A percentile compares a stretch with the other conserved stretches of the same genome.
These are phyloP conservation scores for Endocalyx cinctus DNA, from an alignment of 2,329 filamentous ascomycete genomes.

Conservation along the genomic window DNA sequence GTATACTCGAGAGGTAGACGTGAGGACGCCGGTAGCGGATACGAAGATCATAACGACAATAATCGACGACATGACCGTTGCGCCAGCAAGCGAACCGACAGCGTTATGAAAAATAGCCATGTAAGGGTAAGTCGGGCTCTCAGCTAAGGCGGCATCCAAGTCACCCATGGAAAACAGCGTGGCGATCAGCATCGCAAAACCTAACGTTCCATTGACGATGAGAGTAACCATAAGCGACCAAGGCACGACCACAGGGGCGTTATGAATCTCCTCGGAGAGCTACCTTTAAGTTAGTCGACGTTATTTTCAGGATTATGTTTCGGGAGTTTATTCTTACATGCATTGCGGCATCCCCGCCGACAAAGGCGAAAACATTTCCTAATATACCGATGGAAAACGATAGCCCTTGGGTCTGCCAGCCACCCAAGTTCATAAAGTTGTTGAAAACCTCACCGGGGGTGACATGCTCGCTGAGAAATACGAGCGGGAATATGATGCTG, in stretches of 20 bases:
- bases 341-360: conserved; percentile 4
- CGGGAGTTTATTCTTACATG: no score
- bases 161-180: conserved; percentile 51
- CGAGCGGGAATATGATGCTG: conserved; percentile 33
- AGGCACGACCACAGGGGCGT: conserved; percentile 45
- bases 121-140: conserved; percentile 47
- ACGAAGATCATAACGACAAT: conserved; percentile 42
- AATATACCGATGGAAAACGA: conserved; percentile 31
- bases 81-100: not conserved
- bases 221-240: conserved; percentile 43
- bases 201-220: conserved; percentile 43
- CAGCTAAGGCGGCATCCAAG: conserved; percentile 35
- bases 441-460: conserved; percentile 38
- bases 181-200: conserved; percentile 50
- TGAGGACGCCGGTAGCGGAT: conserved; percentile 46
- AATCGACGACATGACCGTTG: conserved; percentile 38
- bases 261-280: conserved; percentile 39
- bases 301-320: no score
- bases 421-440: conserved; percentile 42
- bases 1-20: conserved; percentile 50
- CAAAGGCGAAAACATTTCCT: conserved; percentile 6
- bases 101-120: conserved; percentile 19
- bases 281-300: conserved; percentile 26
- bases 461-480: conserved; percentile 26
- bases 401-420: conserved; percentile 40